phyloP scores from a whole-genome alignment of 768 basidiomycete species.

The Mycena sanguinolenta region DNA sequence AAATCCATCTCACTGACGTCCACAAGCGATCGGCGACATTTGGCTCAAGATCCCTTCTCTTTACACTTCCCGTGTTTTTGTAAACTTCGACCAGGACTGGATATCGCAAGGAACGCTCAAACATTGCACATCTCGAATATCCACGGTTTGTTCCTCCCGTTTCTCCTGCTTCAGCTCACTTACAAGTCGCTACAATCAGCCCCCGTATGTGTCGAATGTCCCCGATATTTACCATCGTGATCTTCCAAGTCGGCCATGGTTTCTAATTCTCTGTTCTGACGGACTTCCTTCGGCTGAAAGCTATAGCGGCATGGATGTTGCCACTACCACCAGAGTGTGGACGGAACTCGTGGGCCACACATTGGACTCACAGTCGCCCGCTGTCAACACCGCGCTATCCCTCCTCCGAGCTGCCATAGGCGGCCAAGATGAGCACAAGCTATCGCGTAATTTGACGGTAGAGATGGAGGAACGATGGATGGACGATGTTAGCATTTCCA shows the following conservation, averaged over 20 bases:
- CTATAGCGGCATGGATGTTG: slow-evolving; percentile 44
- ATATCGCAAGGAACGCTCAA: slow-evolving; percentile 45
- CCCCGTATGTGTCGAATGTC: slow-evolving; percentile 60
- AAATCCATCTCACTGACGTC: background rate
- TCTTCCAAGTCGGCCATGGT: slow-evolving; percentile 47
- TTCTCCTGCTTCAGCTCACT: background rate
- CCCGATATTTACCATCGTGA: slow-evolving; percentile 56
- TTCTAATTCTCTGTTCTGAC: slow-evolving; percentile 59
- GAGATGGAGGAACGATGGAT: slow-evolving; percentile 61
- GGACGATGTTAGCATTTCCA: slow-evolving; percentile 61
- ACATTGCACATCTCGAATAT: slow-evolving; percentile 49
- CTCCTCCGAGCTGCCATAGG: slow-evolving; percentile 60
- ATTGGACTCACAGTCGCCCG: slow-evolving; percentile 29
- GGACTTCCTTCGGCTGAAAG: slow-evolving; percentile 52
- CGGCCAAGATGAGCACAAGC: slow-evolving; percentile 47
- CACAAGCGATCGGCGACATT: slow-evolving; percentile 58
- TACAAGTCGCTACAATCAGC: slow-evolving; percentile 30
- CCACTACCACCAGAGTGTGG: slow-evolving; percentile 50
- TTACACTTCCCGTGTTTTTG: slow-evolving; percentile 54
- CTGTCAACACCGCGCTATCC: slow-evolving; percentile 50
- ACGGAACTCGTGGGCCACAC: slow-evolving; percentile 41
- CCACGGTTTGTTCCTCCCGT: slow-evolving; percentile 40
- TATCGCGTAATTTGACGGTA: slow-evolving; percentile 58
- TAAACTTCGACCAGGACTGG: slow-evolving; percentile 51
- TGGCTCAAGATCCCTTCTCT: slow-evolving; percentile 61